Conservation (phyloP, 768 basidiomycete genomes). For the Macrocybe gigantea region DNA sequence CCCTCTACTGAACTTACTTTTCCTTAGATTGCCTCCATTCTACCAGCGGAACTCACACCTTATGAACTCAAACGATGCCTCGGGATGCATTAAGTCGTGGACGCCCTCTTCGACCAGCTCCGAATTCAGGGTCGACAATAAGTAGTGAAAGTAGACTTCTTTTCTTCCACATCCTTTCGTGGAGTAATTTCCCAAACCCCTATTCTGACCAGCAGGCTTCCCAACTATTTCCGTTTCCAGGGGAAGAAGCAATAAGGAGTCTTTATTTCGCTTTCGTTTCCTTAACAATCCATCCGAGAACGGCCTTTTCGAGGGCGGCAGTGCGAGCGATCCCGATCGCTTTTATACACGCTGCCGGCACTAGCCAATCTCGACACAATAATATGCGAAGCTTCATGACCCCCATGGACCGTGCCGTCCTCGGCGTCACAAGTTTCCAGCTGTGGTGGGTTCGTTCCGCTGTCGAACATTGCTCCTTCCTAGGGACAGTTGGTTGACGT, state of each 20-base stretch:
- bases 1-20: not conserved
- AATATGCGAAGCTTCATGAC: slow-evolving; percentile 55
- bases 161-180: not conserved
- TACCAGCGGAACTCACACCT: slow-evolving; percentile 30
- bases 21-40: slow-evolving; percentile 26
- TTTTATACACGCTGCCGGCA: slow-evolving; percentile 31
- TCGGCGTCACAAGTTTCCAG: slow-evolving; percentile 12
- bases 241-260: too few species aligned
- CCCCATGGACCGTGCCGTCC: slow-evolving; percentile 21
- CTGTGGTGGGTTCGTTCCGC: slow-evolving; percentile 60
- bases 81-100: slow-evolving; percentile 6
- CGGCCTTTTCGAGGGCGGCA: slow-evolving; percentile 21
- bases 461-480: slow-evolving; percentile 40
- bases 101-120: too few species aligned
- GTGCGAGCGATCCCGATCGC: slow-evolving; percentile 21
- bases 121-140: too few species aligned
- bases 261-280: not conserved
- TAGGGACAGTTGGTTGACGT: not conserved
- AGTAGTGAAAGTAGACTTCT: not conserved
- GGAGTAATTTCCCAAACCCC: not conserved
- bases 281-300: not conserved
- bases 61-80: slow-evolving; percentile 16
- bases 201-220: too few species aligned
- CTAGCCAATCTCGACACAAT: slow-evolving; percentile 34
- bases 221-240: too few species aligned